phyloP scores from a whole-genome alignment of 306 rosid species.

The Vigna trinervia region DNA sequence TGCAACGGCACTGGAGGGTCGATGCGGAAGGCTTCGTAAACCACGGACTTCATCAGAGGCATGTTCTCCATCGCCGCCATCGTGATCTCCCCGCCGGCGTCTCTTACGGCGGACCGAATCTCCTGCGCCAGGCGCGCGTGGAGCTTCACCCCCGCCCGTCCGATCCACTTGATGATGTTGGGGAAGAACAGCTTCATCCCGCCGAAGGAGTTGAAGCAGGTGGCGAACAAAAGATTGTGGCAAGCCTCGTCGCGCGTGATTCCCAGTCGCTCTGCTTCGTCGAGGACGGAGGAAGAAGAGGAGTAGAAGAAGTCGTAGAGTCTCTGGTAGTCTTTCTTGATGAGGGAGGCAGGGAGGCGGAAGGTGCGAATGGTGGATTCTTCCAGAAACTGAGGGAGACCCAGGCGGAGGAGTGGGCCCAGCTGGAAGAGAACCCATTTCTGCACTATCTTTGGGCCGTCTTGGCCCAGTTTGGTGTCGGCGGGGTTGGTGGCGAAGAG shows the following conservation, averaged over 20 bases:
- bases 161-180: slow-evolving; percentile 74
- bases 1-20: slow-evolving; percentile 91
- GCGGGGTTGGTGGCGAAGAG: slow-evolving; percentile 62
- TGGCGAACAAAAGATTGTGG: slow-evolving; percentile 81
- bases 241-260: slow-evolving; percentile 87
- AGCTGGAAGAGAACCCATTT: slow-evolving; percentile 87
- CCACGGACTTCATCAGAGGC: slow-evolving; percentile 91
- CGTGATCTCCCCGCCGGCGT: slow-evolving; percentile 73
- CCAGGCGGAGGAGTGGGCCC: slow-evolving; percentile 67
- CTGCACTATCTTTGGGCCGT: slow-evolving; percentile 73
- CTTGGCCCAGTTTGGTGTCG: slow-evolving; percentile 58
- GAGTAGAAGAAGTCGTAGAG: slow-evolving; percentile 81
- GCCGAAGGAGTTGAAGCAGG: slow-evolving; percentile 88
- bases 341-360: slow-evolving; percentile 59
- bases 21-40: slow-evolving; percentile 72
- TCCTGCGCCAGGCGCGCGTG: slow-evolving; percentile 72
- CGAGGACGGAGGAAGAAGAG: slow-evolving; percentile 60
- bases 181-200: slow-evolving; percentile 86
- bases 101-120: slow-evolving; percentile 65
- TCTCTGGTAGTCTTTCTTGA: slow-evolving; percentile 70
- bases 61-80: slow-evolving; percentile 87
- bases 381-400: slow-evolving; percentile 70
- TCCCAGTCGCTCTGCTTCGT: slow-evolving; percentile 78
- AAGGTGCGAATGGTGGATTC: slow-evolving; percentile 64
- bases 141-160: slow-evolving; percentile 73